Percentiles rank a stretch among this genome's conserved stretches.
These are phyloP conservation scores for Backusella westeae DNA, from an alignment of 192 early-diverging fungal species.

Conservation along the genomic window DNA sequence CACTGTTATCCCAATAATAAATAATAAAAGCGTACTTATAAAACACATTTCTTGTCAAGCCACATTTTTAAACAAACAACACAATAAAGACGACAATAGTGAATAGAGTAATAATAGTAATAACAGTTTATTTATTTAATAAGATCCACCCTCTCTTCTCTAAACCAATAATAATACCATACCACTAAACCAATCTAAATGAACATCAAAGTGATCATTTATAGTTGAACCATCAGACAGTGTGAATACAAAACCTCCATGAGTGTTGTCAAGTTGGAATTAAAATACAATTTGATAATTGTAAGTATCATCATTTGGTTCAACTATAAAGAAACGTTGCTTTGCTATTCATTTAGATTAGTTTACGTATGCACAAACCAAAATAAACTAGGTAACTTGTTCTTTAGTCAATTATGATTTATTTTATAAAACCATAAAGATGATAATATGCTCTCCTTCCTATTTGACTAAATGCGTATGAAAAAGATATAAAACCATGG, in stretches of 20 bases:
- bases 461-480: neutral
- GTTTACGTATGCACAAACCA: neutral
- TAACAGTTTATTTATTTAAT: neutral
- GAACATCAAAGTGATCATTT: neutral
- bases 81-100: neutral
- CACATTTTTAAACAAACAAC: neutral
- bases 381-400: neutral
- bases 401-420: neutral
- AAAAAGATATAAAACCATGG: slow-evolving; percentile 15
- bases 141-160: neutral
- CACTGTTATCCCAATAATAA: no score
- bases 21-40: no score
- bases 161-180: neutral
- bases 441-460: neutral
- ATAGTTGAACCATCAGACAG: slow-evolving; percentile 12
- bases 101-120: neutral
- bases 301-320: neutral
- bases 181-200: neutral
- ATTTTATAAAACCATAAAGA: neutral
- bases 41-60: neutral
- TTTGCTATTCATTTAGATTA: neutral
- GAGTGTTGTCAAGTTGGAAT: neutral
- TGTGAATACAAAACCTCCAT: slow-evolving; percentile 23
- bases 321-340: neutral
- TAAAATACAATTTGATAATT: neutral